Evolutionary conservation across 2,329 filamentous ascomycete species (phyloP), one percentile per base, ranked within the genome.

Genomic region (Paecilomyces formosus): DNA sequence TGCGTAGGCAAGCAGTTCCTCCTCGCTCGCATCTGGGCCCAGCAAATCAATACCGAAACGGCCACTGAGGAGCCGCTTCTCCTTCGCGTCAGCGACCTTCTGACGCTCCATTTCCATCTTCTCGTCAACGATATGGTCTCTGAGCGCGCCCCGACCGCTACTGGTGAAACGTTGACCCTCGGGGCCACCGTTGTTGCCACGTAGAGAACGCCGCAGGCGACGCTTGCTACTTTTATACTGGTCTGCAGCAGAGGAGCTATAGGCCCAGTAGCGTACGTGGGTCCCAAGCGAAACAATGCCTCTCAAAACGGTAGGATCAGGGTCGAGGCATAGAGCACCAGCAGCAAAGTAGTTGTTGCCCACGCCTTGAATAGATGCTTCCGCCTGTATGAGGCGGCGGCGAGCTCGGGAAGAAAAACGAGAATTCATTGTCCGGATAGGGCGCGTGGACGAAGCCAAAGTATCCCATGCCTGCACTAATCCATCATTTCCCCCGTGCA

Each of bases 391-490:
- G 66, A 79, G 83, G 73, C 92, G 86, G 58, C 92, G 89, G 62
- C 92, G 89, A 55, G 92, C 88, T 28, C 91, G 86, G 7, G 89
- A 88, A 1, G 89, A 89, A 64, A 93, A 92, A 13, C 89, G 86
- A 2, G 91, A 90, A 69, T 96, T 92, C 57, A 99, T 80, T 0
- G 92, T 97, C 45, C 92, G 86, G 55, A 97, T 83, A 0, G 94
- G 90, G 21, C 88, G 85, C 18, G 82, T 75, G 0, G 83, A 88
- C 1, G 93, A 97, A 0, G 88, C 90, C 53, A 99, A 79, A n/a
- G 89, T 90, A 76, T 99, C 94, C 94, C 94, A 99, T 5, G 92
- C 90, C 72, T 97, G 94, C 3, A 96, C 93, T 2, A 97, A 83
- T 0, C 94, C 93, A 74, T 99, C 94, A 64, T 89, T 96, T 26